Conservation (phyloP, 2,329 filamentous ascomycete genomes). For the Aspergillus neotritici region DNA sequence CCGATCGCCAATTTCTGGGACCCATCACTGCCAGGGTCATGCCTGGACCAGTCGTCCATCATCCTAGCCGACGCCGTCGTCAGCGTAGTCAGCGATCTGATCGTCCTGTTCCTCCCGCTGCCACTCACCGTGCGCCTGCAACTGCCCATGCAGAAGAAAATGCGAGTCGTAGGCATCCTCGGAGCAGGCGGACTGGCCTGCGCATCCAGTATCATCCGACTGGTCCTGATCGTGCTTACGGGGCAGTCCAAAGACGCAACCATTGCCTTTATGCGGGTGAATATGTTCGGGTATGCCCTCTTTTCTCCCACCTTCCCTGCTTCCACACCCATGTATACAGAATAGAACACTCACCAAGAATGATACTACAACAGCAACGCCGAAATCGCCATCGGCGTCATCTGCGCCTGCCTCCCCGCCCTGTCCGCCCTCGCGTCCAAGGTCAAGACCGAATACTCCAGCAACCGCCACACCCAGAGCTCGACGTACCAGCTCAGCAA, state of each 20-base stretch:
- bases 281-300: conserved; percentile 27
- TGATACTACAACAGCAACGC: conserved; percentile 26
- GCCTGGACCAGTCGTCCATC: conserved; percentile 33
- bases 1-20: conserved; percentile 42
- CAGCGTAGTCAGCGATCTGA: conserved; percentile 55
- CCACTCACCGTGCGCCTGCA: conserved; percentile 42
- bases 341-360: conserved; percentile 21
- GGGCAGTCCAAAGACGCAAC: conserved; percentile 22
- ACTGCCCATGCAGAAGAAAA: conserved; percentile 43
- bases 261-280: conserved; percentile 25
- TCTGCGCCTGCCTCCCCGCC: conserved; percentile 38
- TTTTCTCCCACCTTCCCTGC: conserved; percentile 22
- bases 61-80: conserved; percentile 52
- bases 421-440: conserved; percentile 31
- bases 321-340: conserved; percentile 11
- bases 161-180: conserved; percentile 46
- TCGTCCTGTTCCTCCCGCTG: conserved; percentile 48
- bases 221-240: conserved; percentile 20
- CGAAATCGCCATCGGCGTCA: conserved; percentile 37
- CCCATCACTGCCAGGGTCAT: conserved; percentile 14
- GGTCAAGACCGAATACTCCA: conserved; percentile 29
- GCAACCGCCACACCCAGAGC: conserved; percentile 15
- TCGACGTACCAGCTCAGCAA: conserved; percentile 20
- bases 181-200: conserved; percentile 39
- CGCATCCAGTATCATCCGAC: conserved; percentile 24